Evolutionary conservation across 768 basidiomycete species (phyloP).

Genomic region (Hygrophorus russula): DNA sequence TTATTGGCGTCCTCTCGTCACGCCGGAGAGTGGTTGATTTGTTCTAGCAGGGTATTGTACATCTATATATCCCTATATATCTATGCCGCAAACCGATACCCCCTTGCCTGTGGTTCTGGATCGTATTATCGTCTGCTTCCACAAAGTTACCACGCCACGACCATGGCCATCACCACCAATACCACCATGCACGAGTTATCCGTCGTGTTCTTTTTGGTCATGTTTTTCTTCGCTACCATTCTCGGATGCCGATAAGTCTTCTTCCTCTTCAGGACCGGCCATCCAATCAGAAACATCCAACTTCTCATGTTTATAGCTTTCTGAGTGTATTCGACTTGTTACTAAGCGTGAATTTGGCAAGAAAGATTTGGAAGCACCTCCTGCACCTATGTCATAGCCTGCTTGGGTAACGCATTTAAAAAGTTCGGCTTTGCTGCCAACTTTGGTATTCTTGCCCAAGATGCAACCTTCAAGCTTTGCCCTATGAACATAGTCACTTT

Average conservation of each 20-base stretch:
- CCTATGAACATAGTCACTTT: conserved; percentile 21
- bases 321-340: conserved; percentile 19
- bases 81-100: too few relatives aligned
- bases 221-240: too few relatives aligned
- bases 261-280: conserved; percentile 14
- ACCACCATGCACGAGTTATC: too few relatives aligned
- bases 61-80: too few relatives aligned
- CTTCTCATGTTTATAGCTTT: conserved; percentile 35
- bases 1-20: conserved; percentile 40
- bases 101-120: too few relatives aligned
- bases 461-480: conserved; percentile 71
- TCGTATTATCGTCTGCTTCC: too few relatives aligned
- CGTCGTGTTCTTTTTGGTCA: too few relatives aligned
- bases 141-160: too few relatives aligned
- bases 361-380: conserved; percentile 30
- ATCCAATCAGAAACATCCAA: conserved; percentile 26
- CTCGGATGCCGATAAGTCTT: neutral
- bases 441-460: conserved; percentile 61
- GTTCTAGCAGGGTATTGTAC: neutral
- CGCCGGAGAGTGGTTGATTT: conserved; percentile 16
- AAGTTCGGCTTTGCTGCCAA: conserved; percentile 62
- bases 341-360: neutral
- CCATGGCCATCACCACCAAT: too few relatives aligned
- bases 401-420: conserved; percentile 62
- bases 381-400: conserved; percentile 59